These are phyloP conservation scores for Botrytis fabae DNA, from an alignment of 2,329 filamentous ascomycete genomes.

Conservation along the genomic window DNA sequence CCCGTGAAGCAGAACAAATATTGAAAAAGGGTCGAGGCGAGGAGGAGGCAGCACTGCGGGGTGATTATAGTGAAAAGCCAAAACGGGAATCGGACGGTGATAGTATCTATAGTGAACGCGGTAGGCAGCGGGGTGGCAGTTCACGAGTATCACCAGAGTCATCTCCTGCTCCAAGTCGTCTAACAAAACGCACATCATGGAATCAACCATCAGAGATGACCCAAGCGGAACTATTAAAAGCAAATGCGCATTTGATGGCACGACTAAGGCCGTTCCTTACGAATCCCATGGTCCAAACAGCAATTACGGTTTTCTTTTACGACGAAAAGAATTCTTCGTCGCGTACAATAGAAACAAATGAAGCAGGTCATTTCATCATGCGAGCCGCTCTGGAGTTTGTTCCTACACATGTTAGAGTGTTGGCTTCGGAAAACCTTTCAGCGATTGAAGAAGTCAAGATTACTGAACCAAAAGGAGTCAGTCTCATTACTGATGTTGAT, in stretches of 20 bases:
- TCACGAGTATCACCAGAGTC: slow-evolving; percentile 34
- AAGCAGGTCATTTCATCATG: slow-evolving; percentile 82
- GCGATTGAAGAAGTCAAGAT: slow-evolving; percentile 75
- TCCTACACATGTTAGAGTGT: slow-evolving; percentile 82
- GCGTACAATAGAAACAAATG: slow-evolving; percentile 79
- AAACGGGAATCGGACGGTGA: slow-evolving; percentile 46
- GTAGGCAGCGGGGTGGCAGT: slow-evolving; percentile 26
- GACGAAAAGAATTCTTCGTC: slow-evolving; percentile 81
- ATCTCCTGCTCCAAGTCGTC: slow-evolving; percentile 38
- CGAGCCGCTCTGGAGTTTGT: slow-evolving; percentile 84
- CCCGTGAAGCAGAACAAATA: slow-evolving; percentile 74
- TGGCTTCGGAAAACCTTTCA: slow-evolving; percentile 83
- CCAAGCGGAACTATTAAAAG: slow-evolving; percentile 71
- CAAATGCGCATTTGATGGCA: slow-evolving; percentile 86
- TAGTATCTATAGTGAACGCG: slow-evolving; percentile 35
- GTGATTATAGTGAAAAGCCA: slow-evolving; percentile 71
- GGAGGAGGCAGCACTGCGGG: slow-evolving; percentile 67
- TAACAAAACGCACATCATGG: slow-evolving; percentile 48
- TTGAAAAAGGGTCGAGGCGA: slow-evolving; percentile 70
- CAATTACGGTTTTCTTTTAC: slow-evolving; percentile 94
- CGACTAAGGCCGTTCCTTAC: slow-evolving; percentile 88
- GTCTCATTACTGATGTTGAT: slow-evolving; percentile 95
- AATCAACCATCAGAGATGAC: slow-evolving; percentile 59
- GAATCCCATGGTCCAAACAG: slow-evolving; percentile 71
- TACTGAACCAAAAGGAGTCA: slow-evolving; percentile 77